These are phyloP conservation scores for Trichoderma polysporum DNA, from an alignment of 2,329 filamentous ascomycete species.

Conservation along the genomic window DNA sequence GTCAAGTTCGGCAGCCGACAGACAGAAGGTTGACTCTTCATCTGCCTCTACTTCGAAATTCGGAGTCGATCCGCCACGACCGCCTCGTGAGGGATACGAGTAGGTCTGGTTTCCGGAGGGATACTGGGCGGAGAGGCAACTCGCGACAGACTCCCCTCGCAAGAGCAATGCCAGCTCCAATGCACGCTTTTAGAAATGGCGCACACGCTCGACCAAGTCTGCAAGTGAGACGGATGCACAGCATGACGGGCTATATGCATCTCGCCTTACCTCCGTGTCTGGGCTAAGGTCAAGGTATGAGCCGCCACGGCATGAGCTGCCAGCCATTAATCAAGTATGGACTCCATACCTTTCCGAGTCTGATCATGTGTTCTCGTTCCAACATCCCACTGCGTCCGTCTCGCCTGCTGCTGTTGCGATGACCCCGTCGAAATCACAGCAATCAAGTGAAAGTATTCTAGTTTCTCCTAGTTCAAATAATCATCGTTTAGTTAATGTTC, in stretches of 20 bases:
- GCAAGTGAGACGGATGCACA: conserved; percentile 35
- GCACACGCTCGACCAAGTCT: conserved; percentile 39
- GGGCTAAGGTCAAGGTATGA: conserved; percentile 7
- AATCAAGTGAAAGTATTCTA: conserved; percentile 16
- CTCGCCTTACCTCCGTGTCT: conserved; percentile 29
- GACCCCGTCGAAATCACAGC: conserved; percentile 11
- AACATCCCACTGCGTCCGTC: conserved; percentile 31
- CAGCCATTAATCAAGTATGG: conserved; percentile 25
- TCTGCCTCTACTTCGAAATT: conserved; percentile 24
- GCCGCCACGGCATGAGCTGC: neutral
- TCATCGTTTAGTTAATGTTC: neutral
- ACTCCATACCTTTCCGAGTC: conserved; percentile 50
- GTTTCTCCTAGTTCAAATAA: conserved; percentile 14
- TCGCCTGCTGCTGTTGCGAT: neutral
- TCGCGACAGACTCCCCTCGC: conserved; percentile 26
- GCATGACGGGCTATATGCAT: conserved; percentile 24
- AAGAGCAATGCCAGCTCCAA: conserved; percentile 37
- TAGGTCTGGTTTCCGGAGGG: conserved; percentile 65
- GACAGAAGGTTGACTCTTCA: neutral
- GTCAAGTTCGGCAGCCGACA: neutral
- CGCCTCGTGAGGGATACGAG: conserved; percentile 54
- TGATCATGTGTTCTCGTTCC: conserved; percentile 49
- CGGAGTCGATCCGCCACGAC: conserved; percentile 53
- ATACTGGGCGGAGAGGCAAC: conserved; percentile 61
- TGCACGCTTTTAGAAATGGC: conserved; percentile 43